Conservation (phyloP, 108 stramenopile genomes). For the Nitzschia sp. region DNA sequence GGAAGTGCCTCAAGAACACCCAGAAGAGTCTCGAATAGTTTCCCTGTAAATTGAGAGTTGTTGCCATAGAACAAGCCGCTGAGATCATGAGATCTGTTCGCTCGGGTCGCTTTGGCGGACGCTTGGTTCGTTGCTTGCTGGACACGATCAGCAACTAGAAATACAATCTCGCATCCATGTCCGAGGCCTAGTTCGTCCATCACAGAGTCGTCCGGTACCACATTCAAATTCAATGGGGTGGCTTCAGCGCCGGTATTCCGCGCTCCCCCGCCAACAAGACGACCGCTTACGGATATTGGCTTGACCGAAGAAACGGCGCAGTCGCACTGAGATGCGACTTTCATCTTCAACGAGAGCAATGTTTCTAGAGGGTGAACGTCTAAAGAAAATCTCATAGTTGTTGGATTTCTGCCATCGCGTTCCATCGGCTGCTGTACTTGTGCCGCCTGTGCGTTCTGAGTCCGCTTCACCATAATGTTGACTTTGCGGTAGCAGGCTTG, state of each 20-base stretch:
- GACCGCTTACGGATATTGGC: conserved; percentile 56
- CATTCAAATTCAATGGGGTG: conserved; percentile 42
- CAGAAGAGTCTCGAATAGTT: conserved; percentile 71
- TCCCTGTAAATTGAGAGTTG: conserved; percentile 52
- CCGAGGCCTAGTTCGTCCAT: conserved; percentile 76
- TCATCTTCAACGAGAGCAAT: conserved; percentile 61
- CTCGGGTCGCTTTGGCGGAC: conserved; percentile 17
- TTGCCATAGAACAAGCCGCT: conserved; percentile 67
- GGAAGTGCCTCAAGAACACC: conserved; percentile 70
- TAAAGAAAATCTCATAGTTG: conserved; percentile 60
- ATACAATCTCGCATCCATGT: conserved; percentile 79
- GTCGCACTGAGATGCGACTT: conserved; percentile 66
- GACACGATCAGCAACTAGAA: conserved; percentile 53
- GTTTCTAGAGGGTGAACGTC: conserved; percentile 89
- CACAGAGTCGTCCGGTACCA: conserved; percentile 57
- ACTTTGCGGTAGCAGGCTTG: conserved; percentile 67
- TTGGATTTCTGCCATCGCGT: conserved; percentile 12
- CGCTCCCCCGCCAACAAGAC: conserved; percentile 1
- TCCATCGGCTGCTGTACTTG: conserved; percentile 9
- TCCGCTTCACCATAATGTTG: conserved; percentile 56
- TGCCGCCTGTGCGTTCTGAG: conserved; percentile 21
- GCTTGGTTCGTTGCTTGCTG: conserved; percentile 9
- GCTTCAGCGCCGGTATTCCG: conserved; percentile 23
- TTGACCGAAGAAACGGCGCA: conserved; percentile 55
- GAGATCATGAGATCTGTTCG: conserved; percentile 43